Base-by-base conservation (phyloP, 1,284 basidiomycete genomes). In the Rhizoctonia solani region DNA sequence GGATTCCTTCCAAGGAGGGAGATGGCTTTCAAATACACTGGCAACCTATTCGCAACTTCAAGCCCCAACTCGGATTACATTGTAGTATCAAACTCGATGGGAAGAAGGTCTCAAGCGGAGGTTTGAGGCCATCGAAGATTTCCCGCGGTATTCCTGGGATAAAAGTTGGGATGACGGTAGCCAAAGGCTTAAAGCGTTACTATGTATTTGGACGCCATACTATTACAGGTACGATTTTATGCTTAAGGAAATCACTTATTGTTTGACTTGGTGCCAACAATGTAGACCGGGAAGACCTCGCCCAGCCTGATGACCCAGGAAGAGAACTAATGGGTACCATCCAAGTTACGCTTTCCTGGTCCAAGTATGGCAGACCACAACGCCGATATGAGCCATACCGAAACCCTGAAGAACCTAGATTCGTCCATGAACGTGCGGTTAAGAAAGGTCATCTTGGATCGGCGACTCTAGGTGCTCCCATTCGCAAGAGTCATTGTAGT, bases 1-100 rank as follows among this genome's bases (percentile, higher is more conserved):
- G 55, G 55, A 46, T 58, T n/a, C 55, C 55, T n/a, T 58, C 39
- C 34, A 27, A 19, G 4, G 54, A 55, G 42, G 54, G 54, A 5
- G 13, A 16, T 14, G 42, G 37, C 5, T 58, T 58, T 39, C 8
- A 30, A 29, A 58, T 58, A 21, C 5, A 25, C 3, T 58, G 55
- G 55, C 55, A 58, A 23, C 41, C 55, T 19, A 41, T 25, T 9
- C 37, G 39, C 11, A 30, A 58, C 41, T 58, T 58, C 32, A 42
- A 58, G 21, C 55, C 55, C 21, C 16, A 19, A 9, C 41, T 58
- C 2, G 41, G 55, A n/a, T 39, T 58, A 42, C 39, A 39, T 5
- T 58, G 55, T 32, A 13, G 19, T 9, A 42, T 46, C 29, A 39
- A 41, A 39, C 41, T 58, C 4, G 55, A 58, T 19, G 55, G 55